Evolutionary conservation across 139 green algal genomes (phyloP).

Genomic region (Tetraselmis chui): DNA sequence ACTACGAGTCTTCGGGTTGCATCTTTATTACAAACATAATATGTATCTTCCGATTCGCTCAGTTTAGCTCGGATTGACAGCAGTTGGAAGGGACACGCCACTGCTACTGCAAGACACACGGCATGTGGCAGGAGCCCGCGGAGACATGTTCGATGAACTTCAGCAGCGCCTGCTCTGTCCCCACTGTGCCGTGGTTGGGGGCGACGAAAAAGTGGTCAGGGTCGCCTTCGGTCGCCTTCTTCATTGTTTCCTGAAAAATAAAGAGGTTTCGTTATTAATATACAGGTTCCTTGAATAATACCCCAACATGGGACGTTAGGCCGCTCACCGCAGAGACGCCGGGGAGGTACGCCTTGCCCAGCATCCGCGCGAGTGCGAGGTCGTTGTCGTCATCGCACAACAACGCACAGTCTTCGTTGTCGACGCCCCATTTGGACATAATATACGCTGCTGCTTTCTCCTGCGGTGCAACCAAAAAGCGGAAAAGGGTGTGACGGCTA

Average conservation of each 20-base stretch:
- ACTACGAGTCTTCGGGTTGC: too few relatives aligned
- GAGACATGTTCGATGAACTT: background rate
- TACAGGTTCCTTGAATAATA: too few relatives aligned
- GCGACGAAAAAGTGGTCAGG: conserved; percentile 46
- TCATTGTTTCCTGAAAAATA: conserved; percentile 41
- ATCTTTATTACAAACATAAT: too few relatives aligned
- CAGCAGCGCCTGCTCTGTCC: conserved; percentile 50
- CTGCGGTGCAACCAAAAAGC: conserved; percentile 1
- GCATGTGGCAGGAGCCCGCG: background rate
- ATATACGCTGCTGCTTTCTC: conserved; percentile 44
- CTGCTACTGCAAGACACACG: background rate
- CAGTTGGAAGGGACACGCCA: too few relatives aligned
- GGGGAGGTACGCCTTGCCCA: conserved; percentile 55
- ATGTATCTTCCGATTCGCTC: too few relatives aligned
- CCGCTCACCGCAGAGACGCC: conserved; percentile 38
- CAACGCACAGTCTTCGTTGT: conserved; percentile 26
- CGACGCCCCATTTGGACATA: conserved; percentile 34
- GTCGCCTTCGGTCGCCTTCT: conserved; percentile 22
- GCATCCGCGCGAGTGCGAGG: conserved; percentile 47
- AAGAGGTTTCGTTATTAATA: too few relatives aligned
- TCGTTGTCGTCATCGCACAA: conserved; percentile 79
- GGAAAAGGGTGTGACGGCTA: background rate
- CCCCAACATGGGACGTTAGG: background rate
- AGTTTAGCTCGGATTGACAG: too few relatives aligned
- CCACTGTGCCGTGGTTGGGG: conserved; percentile 31